Evolutionary conservation across 1,284 basidiomycete genomes (phyloP).

Genomic region (Earliella scabrosa): DNA sequence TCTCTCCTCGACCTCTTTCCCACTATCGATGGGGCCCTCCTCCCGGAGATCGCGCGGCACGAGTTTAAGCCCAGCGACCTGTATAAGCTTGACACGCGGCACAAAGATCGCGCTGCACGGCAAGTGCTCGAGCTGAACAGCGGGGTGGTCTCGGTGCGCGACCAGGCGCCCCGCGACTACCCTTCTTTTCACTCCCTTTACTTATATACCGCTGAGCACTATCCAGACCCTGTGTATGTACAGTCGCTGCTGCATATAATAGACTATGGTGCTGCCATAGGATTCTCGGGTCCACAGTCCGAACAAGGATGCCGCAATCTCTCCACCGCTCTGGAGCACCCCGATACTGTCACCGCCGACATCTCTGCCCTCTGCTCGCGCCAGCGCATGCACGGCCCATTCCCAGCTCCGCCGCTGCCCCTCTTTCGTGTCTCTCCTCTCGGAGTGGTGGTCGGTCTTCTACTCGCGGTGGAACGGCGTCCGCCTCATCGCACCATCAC

Average conservation of each 20-base stretch:
- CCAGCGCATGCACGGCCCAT: no score
- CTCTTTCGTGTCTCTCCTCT: no score
- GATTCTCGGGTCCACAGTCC: no score
- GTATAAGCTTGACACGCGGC: conserved; percentile 1
- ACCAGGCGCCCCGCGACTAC: conserved; percentile 1
- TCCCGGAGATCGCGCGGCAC: conserved; percentile 6
- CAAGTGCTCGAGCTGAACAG: neutral
- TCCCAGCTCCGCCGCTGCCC: no score
- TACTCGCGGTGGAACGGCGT: conserved; percentile 6
- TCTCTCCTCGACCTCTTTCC: conserved; percentile 6
- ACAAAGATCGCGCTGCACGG: neutral
- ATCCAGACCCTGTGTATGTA: no score
- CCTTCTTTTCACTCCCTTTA: conserved; percentile 5
- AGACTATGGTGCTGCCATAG: no score
- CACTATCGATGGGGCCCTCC: neutral
- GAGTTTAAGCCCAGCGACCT: conserved; percentile 6
- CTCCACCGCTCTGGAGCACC: no score
- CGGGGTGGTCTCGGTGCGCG: neutral
- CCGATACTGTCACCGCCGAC: no score
- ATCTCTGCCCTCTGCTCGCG: no score
- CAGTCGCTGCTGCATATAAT: no score
- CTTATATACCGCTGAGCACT: conserved; percentile 1
- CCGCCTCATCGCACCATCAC: neutral
- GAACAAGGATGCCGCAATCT: no score
- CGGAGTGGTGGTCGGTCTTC: no score